These are phyloP conservation scores for Pseudogymnoascus sp. DNA, from an alignment of 2,329 filamentous ascomycete species.

Conservation along the genomic window DNA sequence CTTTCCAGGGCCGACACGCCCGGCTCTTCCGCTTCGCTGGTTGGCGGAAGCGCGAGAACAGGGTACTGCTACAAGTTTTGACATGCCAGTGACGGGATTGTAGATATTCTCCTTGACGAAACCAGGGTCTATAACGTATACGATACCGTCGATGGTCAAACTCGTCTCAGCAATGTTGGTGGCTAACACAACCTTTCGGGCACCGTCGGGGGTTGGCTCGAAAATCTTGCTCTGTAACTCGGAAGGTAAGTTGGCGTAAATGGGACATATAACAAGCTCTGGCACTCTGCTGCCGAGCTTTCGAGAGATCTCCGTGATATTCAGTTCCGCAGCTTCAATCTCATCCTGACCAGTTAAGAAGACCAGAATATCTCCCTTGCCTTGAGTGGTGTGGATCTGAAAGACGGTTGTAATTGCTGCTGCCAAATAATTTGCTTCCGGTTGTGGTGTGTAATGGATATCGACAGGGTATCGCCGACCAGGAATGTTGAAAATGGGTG, in stretches of 20 bases:
- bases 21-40: conserved; percentile 86
- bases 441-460: conserved; percentile 82
- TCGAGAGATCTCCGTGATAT: conserved; percentile 75
- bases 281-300: conserved; percentile 81
- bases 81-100: conserved; percentile 87
- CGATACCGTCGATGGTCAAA: conserved; percentile 91
- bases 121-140: conserved; percentile 91
- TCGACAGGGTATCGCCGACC: conserved; percentile 85
- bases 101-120: conserved; percentile 95
- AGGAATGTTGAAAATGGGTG: conserved; percentile 90
- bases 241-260: conserved; percentile 88
- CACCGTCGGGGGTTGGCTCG: conserved; percentile 77
- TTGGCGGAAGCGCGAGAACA: conserved; percentile 89
- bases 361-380: conserved; percentile 81
- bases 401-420: conserved; percentile 91
- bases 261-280: conserved; percentile 84
- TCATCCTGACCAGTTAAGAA: conserved; percentile 96
- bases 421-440: conserved; percentile 88
- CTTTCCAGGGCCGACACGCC: conserved; percentile 85
- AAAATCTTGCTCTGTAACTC: conserved; percentile 93
- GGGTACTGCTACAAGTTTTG: conserved; percentile 81
- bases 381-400: conserved; percentile 86
- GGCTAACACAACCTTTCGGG: conserved; percentile 84
- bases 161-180: conserved; percentile 97
- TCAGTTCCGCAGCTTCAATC: conserved; percentile 80